These are phyloP conservation scores for Xylaria sp. DNA, from an alignment of 2,329 filamentous ascomycete species.

Conservation along the genomic window DNA sequence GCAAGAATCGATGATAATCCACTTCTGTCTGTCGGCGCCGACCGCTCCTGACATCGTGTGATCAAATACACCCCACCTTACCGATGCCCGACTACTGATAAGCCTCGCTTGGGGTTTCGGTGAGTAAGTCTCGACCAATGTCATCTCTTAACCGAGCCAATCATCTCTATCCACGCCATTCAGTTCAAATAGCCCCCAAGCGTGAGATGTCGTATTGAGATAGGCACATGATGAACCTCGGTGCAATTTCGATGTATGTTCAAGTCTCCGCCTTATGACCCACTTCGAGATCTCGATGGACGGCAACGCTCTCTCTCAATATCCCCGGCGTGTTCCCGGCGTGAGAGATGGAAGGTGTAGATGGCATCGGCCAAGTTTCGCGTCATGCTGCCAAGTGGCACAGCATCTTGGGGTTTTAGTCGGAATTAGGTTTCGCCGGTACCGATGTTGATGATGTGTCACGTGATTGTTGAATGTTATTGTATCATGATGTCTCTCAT, in stretches of 20 bases:
- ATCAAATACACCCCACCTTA: constrained; percentile 22
- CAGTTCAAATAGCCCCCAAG: background rate
- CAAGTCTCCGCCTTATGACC: background rate
- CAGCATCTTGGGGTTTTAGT: background rate
- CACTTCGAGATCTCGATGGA: background rate
- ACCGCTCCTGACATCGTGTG: constrained; percentile 19
- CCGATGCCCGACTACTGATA: constrained; percentile 9
- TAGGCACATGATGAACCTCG: background rate
- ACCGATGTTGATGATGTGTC: constrained; percentile 7
- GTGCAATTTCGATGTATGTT: background rate
- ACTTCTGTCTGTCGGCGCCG: constrained; percentile 2
- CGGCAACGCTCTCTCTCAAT: background rate
- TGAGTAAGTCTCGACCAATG: constrained; percentile 17
- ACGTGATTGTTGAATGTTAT: constrained; percentile 13
- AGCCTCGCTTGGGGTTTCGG: constrained; percentile 18
- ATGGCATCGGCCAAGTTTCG: constrained; percentile 8
- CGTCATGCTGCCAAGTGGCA: constrained; percentile 19
- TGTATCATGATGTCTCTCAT: background rate
- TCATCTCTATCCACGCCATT: constrained; percentile 12
- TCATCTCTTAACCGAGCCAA: constrained; percentile 17
- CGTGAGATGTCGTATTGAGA: background rate
- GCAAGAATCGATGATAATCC: background rate
- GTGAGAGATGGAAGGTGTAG: background rate
- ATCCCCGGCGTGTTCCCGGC: constrained; percentile 13
- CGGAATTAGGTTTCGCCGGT: constrained; percentile 24